Evolutionary conservation across 495 filamentous ascomycete species (phyloP), one percentile per base, ranked within the genome.

Genomic region (Penicillium salamii): DNA sequence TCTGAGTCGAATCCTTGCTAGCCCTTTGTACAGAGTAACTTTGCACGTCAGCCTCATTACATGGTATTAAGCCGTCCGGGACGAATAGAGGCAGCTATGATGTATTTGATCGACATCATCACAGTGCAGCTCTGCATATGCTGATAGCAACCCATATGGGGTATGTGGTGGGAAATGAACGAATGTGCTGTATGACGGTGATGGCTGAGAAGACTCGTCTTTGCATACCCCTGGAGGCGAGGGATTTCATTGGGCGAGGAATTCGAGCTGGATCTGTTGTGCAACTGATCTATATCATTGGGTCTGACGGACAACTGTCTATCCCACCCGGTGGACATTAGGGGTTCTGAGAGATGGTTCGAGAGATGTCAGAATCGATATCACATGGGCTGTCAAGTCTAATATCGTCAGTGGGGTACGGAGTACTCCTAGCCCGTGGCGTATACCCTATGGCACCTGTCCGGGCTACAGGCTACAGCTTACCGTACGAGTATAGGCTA

Each of bases 251-350:
- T 46, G 24, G 41, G 34, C 42, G 15, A 32, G 23, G 46, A 48
- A 38, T 42, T 42, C 42, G 29, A 35, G 19, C 35, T 32, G 34
- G 46, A 49, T 26, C 36, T 42, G 47, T 40, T 17, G 23, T 26
- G 32, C 17, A 19, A 46, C 46, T 33, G 40, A 31, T 32, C 20
- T 52, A 35, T 24, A 34, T 57, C 36, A 53, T 59, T 62, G 52
- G 59, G 33, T 21, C 35, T 18, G 54, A 49, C 49, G 38, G 39
- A 38, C 44, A 48, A 33, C 55, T 46, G 49, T 23, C 46, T 39
- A 28, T 13, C 13, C 13, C 31, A 21, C 13, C 40, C 40, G 23
- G 31, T 45, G 8, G 42, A 28, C 12, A 8, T 26, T 26, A 4
- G 3, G n/a, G n/a, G 8, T 26, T 26, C 28, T 35, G 14, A 41